phyloP scores from a whole-genome alignment of 106 monocot species.

The Acorus gramineus region DNA sequence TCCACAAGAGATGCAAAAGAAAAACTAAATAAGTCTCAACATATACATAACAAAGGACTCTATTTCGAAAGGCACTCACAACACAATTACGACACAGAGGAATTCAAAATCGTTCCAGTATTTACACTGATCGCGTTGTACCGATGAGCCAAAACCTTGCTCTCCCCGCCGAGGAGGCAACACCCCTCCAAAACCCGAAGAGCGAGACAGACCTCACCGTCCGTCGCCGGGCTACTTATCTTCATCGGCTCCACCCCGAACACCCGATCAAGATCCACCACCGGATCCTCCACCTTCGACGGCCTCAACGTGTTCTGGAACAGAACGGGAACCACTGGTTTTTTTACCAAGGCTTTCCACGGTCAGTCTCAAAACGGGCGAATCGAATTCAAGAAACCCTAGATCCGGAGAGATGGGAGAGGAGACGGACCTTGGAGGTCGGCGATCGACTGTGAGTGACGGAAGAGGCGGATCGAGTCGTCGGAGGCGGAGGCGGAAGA shows the following conservation, averaged over 20 bases:
- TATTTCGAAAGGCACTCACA: too few species aligned
- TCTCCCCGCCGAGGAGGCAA: slow-evolving; percentile 70
- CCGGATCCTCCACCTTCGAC: slow-evolving; percentile 39
- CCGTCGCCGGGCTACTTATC: slow-evolving; percentile 71
- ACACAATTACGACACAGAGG: too few species aligned
- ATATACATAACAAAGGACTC: too few species aligned
- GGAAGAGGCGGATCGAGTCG: slow-evolving; percentile 48
- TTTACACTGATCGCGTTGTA: slow-evolving; percentile 68
- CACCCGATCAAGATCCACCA: slow-evolving; percentile 53
- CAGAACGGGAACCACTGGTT: slow-evolving; percentile 88
- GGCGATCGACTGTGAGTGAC: slow-evolving; percentile 57
- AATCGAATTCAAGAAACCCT: neutral
- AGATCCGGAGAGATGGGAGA: neutral
- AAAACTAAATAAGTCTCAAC: too few species aligned
- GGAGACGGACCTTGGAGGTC: slow-evolving; percentile 63
- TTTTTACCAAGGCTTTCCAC: slow-evolving; percentile 14
- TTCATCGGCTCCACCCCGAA: slow-evolving; percentile 84
- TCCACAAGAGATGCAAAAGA: too few species aligned
- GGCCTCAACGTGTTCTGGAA: slow-evolving; percentile 66
- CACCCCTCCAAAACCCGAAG: slow-evolving; percentile 96
- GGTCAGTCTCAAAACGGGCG: slow-evolving; percentile 1
- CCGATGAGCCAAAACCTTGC: slow-evolving; percentile 56
- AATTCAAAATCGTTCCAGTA: too few species aligned
- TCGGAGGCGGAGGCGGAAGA: slow-evolving; percentile 47
- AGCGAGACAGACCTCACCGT: slow-evolving; percentile 78